Base-by-base conservation (phyloP, 495 filamentous ascomycete species). In the Podospora tetraspora region DNA sequence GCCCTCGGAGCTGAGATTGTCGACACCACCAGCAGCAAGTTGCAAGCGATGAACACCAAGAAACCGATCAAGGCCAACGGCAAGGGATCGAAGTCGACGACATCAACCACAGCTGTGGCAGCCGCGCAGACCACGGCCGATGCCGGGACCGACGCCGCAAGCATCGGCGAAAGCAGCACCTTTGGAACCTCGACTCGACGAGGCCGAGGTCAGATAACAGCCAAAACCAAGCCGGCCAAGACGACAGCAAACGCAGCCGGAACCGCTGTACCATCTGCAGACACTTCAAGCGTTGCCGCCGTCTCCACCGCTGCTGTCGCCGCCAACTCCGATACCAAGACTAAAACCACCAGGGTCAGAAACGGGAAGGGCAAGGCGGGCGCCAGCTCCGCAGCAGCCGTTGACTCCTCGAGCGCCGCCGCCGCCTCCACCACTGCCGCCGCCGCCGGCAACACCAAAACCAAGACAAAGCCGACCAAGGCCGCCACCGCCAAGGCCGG, bases 11-110 rank as follows among this genome's bases (percentile, higher is more conserved):
- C 27, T 7, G 59, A 60, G 27, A 52, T 52, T 0, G 43, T 52
- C 6, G 43, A 52, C 16, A 52, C 43, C 43, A 52, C 6, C 19
- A 52, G 16, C 43, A 4, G 8, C 16, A 52, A 52, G 43, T 13
- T 52, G 16, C 43, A 52, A n/a, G 43, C 43, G 43, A 1, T 52
- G 1, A 52, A 52, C 43, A 52, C 43, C 43, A 52, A 52, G 43
- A 52, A 52, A n/a, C 43, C 43, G 43, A 52, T 62, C 61, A 62
- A 62, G 61, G 61, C 61, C 23, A 62, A 62, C n/a, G 61, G 61
- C 27, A 62, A 21, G 3, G 52, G 22, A 6, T 52, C 43, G 22
- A 64, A 22, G 0, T 52, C 43, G 32, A 64, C 62, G 16, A 21
- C 27, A 3, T 12, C 61, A 32, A 32, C 61, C 29, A 32, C 61